Conservation (phyloP, 345 rosid genomes). For the Conringia planisiliqua region DNA sequence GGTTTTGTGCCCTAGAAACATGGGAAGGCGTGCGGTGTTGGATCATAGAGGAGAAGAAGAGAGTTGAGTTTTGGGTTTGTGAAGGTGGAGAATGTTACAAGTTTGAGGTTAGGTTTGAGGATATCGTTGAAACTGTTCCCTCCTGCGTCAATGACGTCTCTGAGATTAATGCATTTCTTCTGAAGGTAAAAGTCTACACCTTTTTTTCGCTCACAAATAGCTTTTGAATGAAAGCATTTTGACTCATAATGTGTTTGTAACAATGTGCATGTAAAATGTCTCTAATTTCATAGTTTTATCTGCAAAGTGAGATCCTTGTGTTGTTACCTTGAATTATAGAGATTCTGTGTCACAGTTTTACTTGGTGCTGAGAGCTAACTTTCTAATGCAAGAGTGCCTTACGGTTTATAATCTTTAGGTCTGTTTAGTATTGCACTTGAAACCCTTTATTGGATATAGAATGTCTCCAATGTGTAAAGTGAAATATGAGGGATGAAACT, state of each 20-base stretch:
- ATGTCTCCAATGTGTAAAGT: neutral
- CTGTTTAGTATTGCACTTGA: neutral
- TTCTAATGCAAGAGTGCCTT: neutral
- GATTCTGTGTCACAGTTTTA: neutral
- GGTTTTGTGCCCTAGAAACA: constrained; percentile 51
- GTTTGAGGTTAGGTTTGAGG: constrained; percentile 69
- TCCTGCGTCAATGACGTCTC: constrained; percentile 40
- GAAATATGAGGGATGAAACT: neutral
- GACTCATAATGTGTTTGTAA: neutral
- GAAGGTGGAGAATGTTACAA: constrained; percentile 49
- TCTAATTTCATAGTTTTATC: neutral
- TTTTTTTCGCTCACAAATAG: neutral
- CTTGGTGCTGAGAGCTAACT: neutral
- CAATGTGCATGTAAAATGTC: neutral
- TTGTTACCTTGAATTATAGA: neutral
- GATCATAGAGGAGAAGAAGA: constrained; percentile 70
- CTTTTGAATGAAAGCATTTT: neutral
- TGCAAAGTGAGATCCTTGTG: neutral
- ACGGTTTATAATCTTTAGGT: neutral
- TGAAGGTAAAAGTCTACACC: constrained; percentile 42
- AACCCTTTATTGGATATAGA: neutral
- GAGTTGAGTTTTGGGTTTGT: constrained; percentile 71
- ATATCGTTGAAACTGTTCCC: constrained; percentile 59
- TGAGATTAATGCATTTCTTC: constrained; percentile 50
- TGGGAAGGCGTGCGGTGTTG: constrained; percentile 79